Percentiles rank a stretch among this genome's conserved stretches.
Conservation (phyloP, 805 yeast species). For the Cyberlindnera euphorbiae region DNA sequence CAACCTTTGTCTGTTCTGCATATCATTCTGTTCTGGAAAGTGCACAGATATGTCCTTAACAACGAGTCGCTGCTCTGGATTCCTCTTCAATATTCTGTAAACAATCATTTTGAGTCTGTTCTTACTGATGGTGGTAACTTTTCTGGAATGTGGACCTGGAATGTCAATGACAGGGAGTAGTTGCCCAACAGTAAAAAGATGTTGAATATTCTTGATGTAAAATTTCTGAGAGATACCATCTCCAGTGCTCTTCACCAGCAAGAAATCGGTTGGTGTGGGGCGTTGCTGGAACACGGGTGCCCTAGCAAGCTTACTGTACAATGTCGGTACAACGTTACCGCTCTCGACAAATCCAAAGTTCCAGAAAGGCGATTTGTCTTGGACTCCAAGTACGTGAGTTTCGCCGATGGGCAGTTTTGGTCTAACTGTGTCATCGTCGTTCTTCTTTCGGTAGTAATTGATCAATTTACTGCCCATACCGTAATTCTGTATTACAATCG, state of each 20-base stretch:
- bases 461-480: slow-evolving; percentile 96
- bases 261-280: slow-evolving; percentile 69
- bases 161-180: slow-evolving; percentile 89
- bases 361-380: slow-evolving; percentile 97
- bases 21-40: slow-evolving; percentile 95
- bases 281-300: slow-evolving; percentile 94
- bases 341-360: slow-evolving; percentile 95
- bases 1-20: slow-evolving; percentile 92
- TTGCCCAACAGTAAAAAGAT: slow-evolving; percentile 85
- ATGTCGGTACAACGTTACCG: slow-evolving; percentile 89
- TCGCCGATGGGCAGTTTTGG: slow-evolving; percentile 91
- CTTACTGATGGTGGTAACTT: slow-evolving; percentile 88
- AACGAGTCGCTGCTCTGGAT: slow-evolving; percentile 65
- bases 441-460: slow-evolving; percentile 84
- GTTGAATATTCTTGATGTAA: slow-evolving; percentile 63
- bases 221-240: slow-evolving; percentile 64
- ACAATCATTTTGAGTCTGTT: slow-evolving; percentile 92
- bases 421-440: slow-evolving; percentile 74
- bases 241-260: slow-evolving; percentile 75
- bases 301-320: slow-evolving; percentile 84
- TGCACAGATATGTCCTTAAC: slow-evolving; percentile 87
- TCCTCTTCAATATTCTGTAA: slow-evolving; percentile 75
- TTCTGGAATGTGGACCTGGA: slow-evolving; percentile 97
- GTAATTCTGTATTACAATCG: slow-evolving; percentile 74
- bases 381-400: slow-evolving; percentile 92